Evolutionary conservation across 768 basidiomycete species (phyloP).

Genomic region (Trametes sanguinea): DNA sequence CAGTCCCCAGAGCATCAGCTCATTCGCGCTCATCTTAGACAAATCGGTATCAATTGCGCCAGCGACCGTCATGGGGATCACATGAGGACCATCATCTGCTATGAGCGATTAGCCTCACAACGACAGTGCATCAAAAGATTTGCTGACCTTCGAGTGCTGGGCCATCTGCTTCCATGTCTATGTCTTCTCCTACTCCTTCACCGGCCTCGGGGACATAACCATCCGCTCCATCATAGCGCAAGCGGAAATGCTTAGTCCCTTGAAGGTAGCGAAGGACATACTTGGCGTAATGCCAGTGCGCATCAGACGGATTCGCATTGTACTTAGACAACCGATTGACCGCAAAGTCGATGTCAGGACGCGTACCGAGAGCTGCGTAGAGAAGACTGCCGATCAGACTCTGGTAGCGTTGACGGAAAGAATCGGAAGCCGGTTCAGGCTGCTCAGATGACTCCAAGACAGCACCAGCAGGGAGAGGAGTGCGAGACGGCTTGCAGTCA

Average conservation of each 20-base stretch:
- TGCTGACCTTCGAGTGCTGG: too few relatives aligned
- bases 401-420: conserved; percentile 17
- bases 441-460: conserved; percentile 1
- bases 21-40: too few relatives aligned
- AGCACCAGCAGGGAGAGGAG: conserved; percentile 26
- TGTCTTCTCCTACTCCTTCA: too few relatives aligned
- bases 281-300: conserved; percentile 37
- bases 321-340: conserved; percentile 36
- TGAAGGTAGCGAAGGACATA: conserved; percentile 36
- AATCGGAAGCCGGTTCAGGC: conserved; percentile 7
- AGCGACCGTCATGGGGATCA: too few relatives aligned
- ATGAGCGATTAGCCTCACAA: too few relatives aligned
- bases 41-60: too few relatives aligned
- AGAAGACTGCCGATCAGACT: conserved; percentile 27
- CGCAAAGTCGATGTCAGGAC: conserved; percentile 39
- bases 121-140: too few relatives aligned
- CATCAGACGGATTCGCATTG: conserved; percentile 30
- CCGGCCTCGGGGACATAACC: too few relatives aligned
- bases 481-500: conserved; percentile 25
- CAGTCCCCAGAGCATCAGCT: too few relatives aligned
- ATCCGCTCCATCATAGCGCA: conserved; percentile 18
- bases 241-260: conserved; percentile 29
- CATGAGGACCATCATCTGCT: too few relatives aligned
- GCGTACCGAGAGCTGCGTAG: conserved; percentile 34
- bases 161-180: too few relatives aligned